phyloP scores from a whole-genome alignment of 306 rosid genomes.

The Pachyrhizus erosus region DNA sequence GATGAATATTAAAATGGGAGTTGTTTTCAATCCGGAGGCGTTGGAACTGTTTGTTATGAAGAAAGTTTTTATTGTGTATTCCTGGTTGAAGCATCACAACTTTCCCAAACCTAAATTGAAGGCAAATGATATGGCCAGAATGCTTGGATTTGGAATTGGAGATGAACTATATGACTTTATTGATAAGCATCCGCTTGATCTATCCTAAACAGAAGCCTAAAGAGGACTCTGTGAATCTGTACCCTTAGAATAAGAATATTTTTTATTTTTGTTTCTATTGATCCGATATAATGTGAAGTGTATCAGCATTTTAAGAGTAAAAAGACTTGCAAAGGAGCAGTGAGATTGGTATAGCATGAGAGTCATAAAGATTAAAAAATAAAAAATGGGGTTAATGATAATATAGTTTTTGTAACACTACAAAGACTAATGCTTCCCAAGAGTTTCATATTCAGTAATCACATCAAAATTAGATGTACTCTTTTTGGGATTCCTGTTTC shows the following conservation, averaged over 20 bases:
- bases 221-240: background rate
- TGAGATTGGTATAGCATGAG: slow-evolving; percentile 21
- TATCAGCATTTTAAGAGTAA: slow-evolving; percentile 21
- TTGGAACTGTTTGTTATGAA: slow-evolving; percentile 84
- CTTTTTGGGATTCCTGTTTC: slow-evolving; percentile 1
- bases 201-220: slow-evolving; percentile 42
- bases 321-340: slow-evolving; percentile 26
- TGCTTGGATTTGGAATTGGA: slow-evolving; percentile 97
- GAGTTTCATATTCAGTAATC: background rate
- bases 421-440: background rate
- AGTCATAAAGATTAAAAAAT: background rate
- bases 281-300: background rate
- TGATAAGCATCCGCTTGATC: slow-evolving; percentile 65
- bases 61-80: slow-evolving; percentile 78
- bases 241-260: background rate
- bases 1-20: slow-evolving; percentile 93
- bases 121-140: slow-evolving; percentile 88
- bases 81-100: slow-evolving; percentile 86
- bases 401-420: background rate
- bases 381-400: background rate
- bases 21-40: slow-evolving; percentile 94
- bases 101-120: slow-evolving; percentile 81
- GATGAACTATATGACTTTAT: slow-evolving; percentile 78
- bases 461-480: slow-evolving; percentile 5
- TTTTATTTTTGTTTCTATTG: slow-evolving; percentile 12